Conservation (phyloP, 2,329 filamentous ascomycete species). For the Pyrenophora graminea region DNA sequence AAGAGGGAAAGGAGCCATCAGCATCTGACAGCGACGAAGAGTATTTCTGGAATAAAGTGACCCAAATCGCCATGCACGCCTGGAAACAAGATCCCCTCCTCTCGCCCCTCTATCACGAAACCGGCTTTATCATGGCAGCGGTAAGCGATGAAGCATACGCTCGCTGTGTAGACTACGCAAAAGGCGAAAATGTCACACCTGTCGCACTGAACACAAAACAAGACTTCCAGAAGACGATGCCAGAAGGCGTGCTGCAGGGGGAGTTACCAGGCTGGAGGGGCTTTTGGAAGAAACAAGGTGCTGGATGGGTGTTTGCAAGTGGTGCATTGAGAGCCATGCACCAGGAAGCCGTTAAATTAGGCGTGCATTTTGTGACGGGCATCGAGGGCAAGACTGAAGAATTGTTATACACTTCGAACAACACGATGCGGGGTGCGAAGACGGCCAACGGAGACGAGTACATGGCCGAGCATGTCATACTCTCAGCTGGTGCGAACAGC, state of each 20-base stretch:
- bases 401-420: constrained; percentile 40
- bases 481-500: constrained; percentile 56
- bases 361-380: constrained; percentile 55
- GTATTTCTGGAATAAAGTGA: constrained; percentile 41
- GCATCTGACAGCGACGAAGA: constrained; percentile 38
- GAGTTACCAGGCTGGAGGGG: constrained; percentile 58
- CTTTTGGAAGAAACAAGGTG: constrained; percentile 51
- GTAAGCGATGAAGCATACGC: constrained; percentile 47
- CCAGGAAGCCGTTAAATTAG: constrained; percentile 52
- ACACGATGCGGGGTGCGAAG: constrained; percentile 49
- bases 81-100: constrained; percentile 53
- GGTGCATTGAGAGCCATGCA: constrained; percentile 55
- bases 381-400: constrained; percentile 45
- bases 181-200: constrained; percentile 39
- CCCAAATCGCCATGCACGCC: constrained; percentile 46
- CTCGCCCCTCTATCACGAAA: constrained; percentile 52
- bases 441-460: constrained; percentile 51
- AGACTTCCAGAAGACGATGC: constrained; percentile 58
- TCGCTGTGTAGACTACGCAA: constrained; percentile 44
- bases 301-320: constrained; percentile 60
- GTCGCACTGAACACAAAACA: constrained; percentile 48
- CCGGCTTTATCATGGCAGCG: constrained; percentile 54
- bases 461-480: constrained; percentile 51
- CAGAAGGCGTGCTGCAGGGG: constrained; percentile 56
- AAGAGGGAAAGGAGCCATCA: constrained; percentile 36